Evolutionary conservation across 169 alveolate species (phyloP), one percentile per base, ranked within the genome.

Genomic region (Amoebophrya sp.): DNA sequence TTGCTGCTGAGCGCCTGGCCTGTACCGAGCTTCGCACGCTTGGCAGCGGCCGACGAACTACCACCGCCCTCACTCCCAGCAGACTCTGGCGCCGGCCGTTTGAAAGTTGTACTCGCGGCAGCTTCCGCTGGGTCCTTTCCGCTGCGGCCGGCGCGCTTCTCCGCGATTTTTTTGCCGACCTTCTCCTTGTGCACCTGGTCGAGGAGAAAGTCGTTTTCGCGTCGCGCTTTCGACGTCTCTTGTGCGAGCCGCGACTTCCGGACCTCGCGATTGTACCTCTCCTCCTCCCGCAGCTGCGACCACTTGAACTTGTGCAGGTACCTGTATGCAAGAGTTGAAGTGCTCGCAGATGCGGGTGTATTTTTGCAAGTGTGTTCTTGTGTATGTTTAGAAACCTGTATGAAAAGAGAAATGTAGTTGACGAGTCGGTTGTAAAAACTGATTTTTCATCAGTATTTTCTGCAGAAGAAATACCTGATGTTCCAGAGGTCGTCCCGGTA

Each of bases 401-500:
- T 10, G 67, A 15, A 45, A 45, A 45, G 10, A 15, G 67, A n/a
- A n/a, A n/a, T 45, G 67, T 15, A 45, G 67, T 45, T 45, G 18
- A 15, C 18, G 18, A 10, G 67, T 45, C 18, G 67, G 18, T 45
- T 18, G 10, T 45, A 18, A 45, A 15, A 10, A 15, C 18, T 45
- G 18, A 15, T 18, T 45, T 45, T 10, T 18, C 67, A 45, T 18
- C 67, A 45, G n/a, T 45, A 15, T 45, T 15, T 10, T 45, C 18
- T 10, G 18, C 18, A 45, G 67, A 45, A 10, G 18, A 15, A 45
- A 42, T 58, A 91, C 90, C 92, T 93, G 43, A 95, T 93, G 89
- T 93, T 93, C 98, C 98, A 96, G 34, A 94, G 92, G 88, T 96
- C 97, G 93, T 96, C 98, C 88, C 95, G 91, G 92, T 95, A 95